phyloP scores from a whole-genome alignment of 768 basidiomycete genomes.

The Aureoboletus auriporus region DNA sequence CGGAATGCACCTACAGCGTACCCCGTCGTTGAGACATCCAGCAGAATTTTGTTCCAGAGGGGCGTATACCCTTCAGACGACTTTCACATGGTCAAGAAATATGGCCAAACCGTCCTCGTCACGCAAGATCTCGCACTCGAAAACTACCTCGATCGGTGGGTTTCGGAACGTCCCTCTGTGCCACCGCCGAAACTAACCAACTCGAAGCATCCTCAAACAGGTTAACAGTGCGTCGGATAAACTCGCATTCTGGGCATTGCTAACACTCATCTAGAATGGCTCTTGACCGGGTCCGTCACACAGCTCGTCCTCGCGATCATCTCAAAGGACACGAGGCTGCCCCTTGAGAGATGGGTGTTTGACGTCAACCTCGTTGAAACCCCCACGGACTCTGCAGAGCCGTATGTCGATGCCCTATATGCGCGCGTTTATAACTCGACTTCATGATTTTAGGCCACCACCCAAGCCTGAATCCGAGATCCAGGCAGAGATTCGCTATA shows the following conservation, averaged over 20 bases:
- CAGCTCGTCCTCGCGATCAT: conserved; percentile 95
- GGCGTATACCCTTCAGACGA: conserved; percentile 98
- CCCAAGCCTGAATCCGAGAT: conserved; percentile 84
- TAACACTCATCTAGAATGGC: conserved; percentile 65
- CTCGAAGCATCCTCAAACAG: conserved; percentile 76
- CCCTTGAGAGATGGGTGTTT: conserved; percentile 97
- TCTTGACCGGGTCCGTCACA: conserved; percentile 86
- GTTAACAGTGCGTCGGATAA: conserved; percentile 68
- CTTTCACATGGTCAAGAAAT: conserved; percentile 99
- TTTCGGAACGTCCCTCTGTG: neutral
- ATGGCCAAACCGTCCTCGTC: conserved; percentile 91
- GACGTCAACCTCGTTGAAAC: conserved; percentile 84
- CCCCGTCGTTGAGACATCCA: neutral
- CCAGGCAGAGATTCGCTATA: conserved; percentile 95
- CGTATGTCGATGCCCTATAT: conserved; percentile 37
- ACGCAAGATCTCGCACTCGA: conserved; percentile 92
- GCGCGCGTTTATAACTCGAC: neutral
- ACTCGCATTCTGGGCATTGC: neutral
- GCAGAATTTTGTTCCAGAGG: conserved; percentile 91
- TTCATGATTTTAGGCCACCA: conserved; percentile 35
- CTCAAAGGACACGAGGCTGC: conserved; percentile 86
- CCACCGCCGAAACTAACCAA: neutral
- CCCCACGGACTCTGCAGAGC: conserved; percentile 43
- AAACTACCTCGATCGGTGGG: conserved; percentile 82
- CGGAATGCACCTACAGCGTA: neutral